These are phyloP conservation scores for Chytridiales sp. DNA, from an alignment of 371 early-diverging fungal species.

Conservation along the genomic window DNA sequence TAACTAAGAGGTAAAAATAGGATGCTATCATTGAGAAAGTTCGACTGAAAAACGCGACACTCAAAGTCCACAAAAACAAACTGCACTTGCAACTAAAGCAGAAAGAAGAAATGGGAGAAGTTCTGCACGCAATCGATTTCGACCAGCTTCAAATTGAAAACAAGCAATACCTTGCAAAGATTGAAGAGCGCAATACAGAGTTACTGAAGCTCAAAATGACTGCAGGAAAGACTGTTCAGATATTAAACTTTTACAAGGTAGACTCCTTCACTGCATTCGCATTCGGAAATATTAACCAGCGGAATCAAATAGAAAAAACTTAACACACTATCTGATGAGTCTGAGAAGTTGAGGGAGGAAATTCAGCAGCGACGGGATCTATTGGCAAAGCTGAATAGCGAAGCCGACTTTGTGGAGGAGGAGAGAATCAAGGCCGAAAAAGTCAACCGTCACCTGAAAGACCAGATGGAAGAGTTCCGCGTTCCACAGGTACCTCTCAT, in stretches of 20 bases:
- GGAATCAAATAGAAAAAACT: slow-evolving; percentile 36
- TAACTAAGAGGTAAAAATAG: too few species aligned
- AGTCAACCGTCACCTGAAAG: slow-evolving; percentile 31
- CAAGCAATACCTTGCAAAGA: slow-evolving; percentile 56
- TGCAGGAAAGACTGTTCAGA: slow-evolving; percentile 51
- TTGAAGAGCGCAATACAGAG: slow-evolving; percentile 59
- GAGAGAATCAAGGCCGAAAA: slow-evolving; percentile 37
- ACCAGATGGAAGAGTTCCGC: slow-evolving; percentile 41
- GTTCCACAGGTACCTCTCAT: slow-evolving; percentile 44
- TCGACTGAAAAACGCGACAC: slow-evolving; percentile 55
- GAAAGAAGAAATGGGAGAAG: slow-evolving; percentile 66
- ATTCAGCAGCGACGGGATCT: slow-evolving; percentile 44
- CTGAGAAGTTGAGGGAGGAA: slow-evolving; percentile 35
- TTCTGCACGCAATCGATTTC: slow-evolving; percentile 62
- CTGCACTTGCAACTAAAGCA: slow-evolving; percentile 56
- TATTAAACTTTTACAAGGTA: slow-evolving; percentile 48
- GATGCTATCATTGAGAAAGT: slow-evolving; percentile 59
- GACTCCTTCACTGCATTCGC: background rate
- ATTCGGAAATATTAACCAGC: background rate
- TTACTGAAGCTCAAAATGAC: slow-evolving; percentile 55
- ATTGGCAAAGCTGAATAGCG: slow-evolving; percentile 38
- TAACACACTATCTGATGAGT: slow-evolving; percentile 40
- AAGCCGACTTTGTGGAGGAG: slow-evolving; percentile 33
- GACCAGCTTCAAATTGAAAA: slow-evolving; percentile 64
- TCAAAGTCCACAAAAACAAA: slow-evolving; percentile 58